These are phyloP conservation scores for Scenedesmus sp. DNA, from an alignment of 163 green algal species.

Conservation along the genomic window DNA sequence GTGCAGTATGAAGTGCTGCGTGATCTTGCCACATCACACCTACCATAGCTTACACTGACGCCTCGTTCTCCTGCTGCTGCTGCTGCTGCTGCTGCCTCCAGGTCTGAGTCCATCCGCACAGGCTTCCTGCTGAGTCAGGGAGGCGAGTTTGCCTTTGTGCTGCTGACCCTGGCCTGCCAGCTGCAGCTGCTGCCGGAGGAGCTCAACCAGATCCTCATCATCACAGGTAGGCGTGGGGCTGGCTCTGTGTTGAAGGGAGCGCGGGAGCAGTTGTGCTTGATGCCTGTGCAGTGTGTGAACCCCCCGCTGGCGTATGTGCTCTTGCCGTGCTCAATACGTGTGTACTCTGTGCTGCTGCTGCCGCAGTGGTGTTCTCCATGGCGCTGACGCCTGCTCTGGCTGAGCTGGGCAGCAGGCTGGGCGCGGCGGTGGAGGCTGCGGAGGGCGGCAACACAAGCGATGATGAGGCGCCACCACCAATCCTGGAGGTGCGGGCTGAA, in stretches of 20 bases:
- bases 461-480: slow-evolving; percentile 10
- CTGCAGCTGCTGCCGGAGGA: slow-evolving; percentile 92
- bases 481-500: slow-evolving; percentile 18
- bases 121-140: slow-evolving; percentile 93
- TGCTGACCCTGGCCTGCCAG: slow-evolving; percentile 92
- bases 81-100: slow-evolving; percentile 45
- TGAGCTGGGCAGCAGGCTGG: slow-evolving; percentile 79
- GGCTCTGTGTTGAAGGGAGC: background rate
- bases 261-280: no score
- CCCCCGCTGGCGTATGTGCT: background rate
- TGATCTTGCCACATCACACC: no score
- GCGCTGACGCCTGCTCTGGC: slow-evolving; percentile 91
- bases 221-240: slow-evolving; percentile 26
- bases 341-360: slow-evolving; percentile 65
- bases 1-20: no score
- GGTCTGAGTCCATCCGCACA: slow-evolving; percentile 85
- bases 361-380: slow-evolving; percentile 96
- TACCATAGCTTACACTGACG: no score
- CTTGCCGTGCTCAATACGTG: no score
- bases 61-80: background rate
- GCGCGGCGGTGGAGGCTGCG: background rate
- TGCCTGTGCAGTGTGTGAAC: background rate
- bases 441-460: background rate
- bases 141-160: slow-evolving; percentile 98
- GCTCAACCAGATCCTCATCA: slow-evolving; percentile 82